Evolutionary conservation across 176 grass and related monocot genomes (phyloP).

Genomic region (Oryza meyeriana): DNA sequence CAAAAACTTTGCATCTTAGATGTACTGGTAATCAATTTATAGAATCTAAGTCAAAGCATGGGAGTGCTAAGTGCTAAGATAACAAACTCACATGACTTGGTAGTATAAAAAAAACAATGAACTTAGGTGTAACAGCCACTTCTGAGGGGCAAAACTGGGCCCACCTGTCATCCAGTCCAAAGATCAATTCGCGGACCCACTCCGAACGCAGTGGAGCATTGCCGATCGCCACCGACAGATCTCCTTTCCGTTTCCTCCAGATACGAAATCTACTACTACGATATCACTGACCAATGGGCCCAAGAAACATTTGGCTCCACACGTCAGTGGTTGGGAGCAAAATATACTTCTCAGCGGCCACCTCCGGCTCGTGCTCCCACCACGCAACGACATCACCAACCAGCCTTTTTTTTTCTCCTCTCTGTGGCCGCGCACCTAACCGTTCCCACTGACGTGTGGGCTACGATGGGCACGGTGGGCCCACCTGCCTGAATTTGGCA

Average conservation of each 20-base stretch:
- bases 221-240: slow-evolving; percentile 28
- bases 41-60: slow-evolving; percentile 7
- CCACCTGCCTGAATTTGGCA: slow-evolving; percentile 37
- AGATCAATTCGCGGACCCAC: not conserved
- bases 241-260: not conserved
- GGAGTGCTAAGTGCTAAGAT: not conserved
- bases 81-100: not conserved
- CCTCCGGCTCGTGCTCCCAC: not conserved
- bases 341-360: not conserved
- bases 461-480: not conserved
- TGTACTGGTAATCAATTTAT: not conserved
- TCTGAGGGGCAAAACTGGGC: not conserved
- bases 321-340: not conserved
- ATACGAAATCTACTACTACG: accelerated
- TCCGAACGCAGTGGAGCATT: not conserved
- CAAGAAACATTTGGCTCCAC: accelerated
- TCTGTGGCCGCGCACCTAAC: not conserved
- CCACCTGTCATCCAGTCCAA: not conserved
- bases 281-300: not conserved
- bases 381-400: not conserved
- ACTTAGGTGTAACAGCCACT: not conserved
- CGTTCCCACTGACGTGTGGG: not conserved
- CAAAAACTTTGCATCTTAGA: not conserved
- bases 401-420: not conserved
- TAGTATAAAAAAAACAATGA: not conserved